phyloP scores from a whole-genome alignment of 2,329 filamentous ascomycete species.

The Fusarium sp. region DNA sequence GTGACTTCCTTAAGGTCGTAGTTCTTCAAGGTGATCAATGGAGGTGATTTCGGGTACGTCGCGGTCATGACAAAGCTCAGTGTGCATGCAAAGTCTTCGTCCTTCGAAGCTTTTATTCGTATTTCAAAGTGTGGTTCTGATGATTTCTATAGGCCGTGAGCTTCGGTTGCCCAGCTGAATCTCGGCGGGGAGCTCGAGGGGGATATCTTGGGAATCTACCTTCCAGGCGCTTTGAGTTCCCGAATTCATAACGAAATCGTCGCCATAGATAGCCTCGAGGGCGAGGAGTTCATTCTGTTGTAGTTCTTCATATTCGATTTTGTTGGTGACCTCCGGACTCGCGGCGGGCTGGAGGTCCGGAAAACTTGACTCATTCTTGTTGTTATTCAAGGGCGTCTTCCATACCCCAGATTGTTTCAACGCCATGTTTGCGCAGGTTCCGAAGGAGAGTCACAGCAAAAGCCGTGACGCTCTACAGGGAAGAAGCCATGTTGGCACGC shows the following conservation, averaged over 20 bases:
- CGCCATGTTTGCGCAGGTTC: constrained; percentile 63
- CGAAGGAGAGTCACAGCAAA: constrained; percentile 66
- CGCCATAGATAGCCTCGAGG: constrained; percentile 88
- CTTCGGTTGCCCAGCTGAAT: constrained; percentile 35
- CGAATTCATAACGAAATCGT: constrained; percentile 85
- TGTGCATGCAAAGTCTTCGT: constrained; percentile 78
- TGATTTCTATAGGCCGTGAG: constrained; percentile 72
- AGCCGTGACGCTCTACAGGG: constrained; percentile 66
- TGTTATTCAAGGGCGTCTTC: constrained; percentile 64
- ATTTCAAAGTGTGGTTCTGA: constrained; percentile 88
- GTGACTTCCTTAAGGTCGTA: constrained; percentile 79
- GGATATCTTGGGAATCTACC: constrained; percentile 61
- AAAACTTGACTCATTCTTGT: constrained; percentile 66
- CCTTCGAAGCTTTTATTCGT: constrained; percentile 79
- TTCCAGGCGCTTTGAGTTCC: constrained; percentile 86
- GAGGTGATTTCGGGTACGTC: constrained; percentile 90
- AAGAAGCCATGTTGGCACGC: constrained; percentile 60
- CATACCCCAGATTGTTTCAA: constrained; percentile 64
- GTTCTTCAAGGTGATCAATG: constrained; percentile 78
- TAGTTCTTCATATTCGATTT: constrained; percentile 82
- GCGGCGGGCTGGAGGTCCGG: constrained; percentile 64
- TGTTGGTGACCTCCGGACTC: constrained; percentile 60
- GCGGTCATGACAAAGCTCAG: constrained; percentile 87
- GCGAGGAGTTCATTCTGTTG: constrained; percentile 91
- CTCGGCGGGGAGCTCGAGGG: constrained; percentile 32